Evolutionary conservation across 345 rosid genomes (phyloP).

Genomic region (Psidium friedrichsthalianum): DNA sequence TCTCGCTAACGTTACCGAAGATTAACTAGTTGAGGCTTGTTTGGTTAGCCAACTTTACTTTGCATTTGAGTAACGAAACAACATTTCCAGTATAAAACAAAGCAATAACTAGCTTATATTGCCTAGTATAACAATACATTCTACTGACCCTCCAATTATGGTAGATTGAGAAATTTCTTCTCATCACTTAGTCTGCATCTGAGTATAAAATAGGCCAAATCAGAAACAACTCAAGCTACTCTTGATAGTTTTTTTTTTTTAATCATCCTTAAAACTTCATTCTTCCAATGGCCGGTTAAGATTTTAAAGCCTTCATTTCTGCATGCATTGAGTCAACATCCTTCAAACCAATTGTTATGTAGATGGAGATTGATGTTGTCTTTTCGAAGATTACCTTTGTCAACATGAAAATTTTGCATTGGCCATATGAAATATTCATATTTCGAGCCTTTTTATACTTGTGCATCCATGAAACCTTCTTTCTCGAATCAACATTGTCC

Average conservation of each 20-base stretch:
- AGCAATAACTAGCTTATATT: neutral
- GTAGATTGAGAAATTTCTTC: neutral
- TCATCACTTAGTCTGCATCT: neutral
- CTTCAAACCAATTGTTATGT: neutral
- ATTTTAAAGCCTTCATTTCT: neutral
- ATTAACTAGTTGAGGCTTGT: neutral
- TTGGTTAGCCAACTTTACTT: neutral
- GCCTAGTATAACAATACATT: neutral
- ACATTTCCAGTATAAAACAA: neutral
- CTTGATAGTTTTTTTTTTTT: neutral
- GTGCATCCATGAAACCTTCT: neutral
- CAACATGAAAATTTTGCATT: neutral
- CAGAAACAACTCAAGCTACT: neutral
- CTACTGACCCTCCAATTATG: neutral
- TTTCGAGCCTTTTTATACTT: neutral
- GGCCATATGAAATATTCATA: neutral
- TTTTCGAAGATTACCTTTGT: no score
- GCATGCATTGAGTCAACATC: neutral
- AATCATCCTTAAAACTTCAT: neutral
- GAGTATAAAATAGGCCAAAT: neutral
- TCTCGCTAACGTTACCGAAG: no score
- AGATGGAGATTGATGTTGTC: neutral
- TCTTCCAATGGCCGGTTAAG: accelerated
- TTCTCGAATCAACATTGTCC: neutral
- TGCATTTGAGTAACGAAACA: neutral